Conservation (phyloP, 345 rosid genomes). For the Salix viminalis region DNA sequence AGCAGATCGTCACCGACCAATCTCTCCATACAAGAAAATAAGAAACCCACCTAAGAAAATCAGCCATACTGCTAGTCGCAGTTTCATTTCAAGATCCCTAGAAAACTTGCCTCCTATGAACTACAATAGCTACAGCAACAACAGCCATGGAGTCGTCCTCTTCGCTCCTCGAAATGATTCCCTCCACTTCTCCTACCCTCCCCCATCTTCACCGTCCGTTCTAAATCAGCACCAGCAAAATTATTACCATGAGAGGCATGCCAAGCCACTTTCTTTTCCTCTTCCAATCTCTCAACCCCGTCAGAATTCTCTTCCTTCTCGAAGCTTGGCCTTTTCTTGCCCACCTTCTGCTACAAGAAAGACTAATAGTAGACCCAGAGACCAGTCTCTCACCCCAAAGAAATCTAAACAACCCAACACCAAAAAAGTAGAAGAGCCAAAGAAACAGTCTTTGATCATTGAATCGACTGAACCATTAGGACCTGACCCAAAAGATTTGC, state of each 20-base stretch:
- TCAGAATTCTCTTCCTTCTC: conserved; percentile 37
- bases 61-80: conserved; percentile 11
- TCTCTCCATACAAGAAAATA: conserved; percentile 32
- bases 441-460: conserved; percentile 2
- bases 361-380: conserved; percentile 22
- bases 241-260: background rate
- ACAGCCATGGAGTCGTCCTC: conserved; percentile 30
- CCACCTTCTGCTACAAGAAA: conserved; percentile 18
- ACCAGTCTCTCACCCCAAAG: conserved; percentile 36
- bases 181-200: conserved; percentile 29
- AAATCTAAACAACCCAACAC: conserved; percentile 24
- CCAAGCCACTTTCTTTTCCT: conserved; percentile 69
- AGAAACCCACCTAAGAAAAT: conserved; percentile 36
- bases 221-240: conserved; percentile 4
- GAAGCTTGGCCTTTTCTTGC: conserved; percentile 21
- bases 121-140: background rate
- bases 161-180: conserved; percentile 36
- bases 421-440: conserved; percentile 5
- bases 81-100: conserved; percentile 26
- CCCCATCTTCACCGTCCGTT: conserved; percentile 5
- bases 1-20: conserved; percentile 21
- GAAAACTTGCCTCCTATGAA: conserved; percentile 38
- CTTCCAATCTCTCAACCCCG: conserved; percentile 35
- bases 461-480: conserved; percentile 26
- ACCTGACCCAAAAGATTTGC: conserved; percentile 49